Base-by-base conservation (phyloP, 768 basidiomycete species). In the Pleurotus citrinopileatus region DNA sequence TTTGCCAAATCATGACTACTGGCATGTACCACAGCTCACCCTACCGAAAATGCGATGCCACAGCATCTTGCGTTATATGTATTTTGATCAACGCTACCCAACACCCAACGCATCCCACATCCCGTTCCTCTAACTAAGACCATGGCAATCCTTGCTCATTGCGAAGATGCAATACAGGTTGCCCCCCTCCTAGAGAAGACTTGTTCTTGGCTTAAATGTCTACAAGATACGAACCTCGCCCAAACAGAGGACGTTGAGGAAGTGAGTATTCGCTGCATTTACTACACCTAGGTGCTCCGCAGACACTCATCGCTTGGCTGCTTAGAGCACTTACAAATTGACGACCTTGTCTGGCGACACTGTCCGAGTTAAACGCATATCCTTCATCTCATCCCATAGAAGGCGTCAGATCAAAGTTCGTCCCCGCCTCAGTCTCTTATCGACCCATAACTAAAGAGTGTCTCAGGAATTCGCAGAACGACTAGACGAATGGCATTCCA, bases 401-500 rank as follows among this genome's bases (percentile, higher is more conserved):
- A 51, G 34, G 23, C 48, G 48, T 9, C 48, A 51, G 25, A 23
- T 51, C 34, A 51, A 37, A 26, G 48, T 51, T 8, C 19, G 48
- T 23, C 6, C 13, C 38, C 7, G 10, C 19, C 15, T 44, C 1
- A 8, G 25, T 44, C n/a, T 0, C 19, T 44, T 22, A 44, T 12
- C 20, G 1, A 22, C 15, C 6, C 42, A 20, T 3, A 10, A 26
- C 42, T 44, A 23, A 44, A 13, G n/a, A 2, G n/a, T n/a, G 32
- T 15, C 29, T 17, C 26, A 47, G 45, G 48, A 51, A 51, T 51
- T 51, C 9, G 48, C 48, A 7, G 29, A 51, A 22, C n/a, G 48
- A 23, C 34, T 51, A 20, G 32, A 51, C 23, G 48, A 51, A 51
- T 51, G 48, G 48, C 48, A 51, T 23, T 34, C 48, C 12, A 51